Evolutionary conservation across 768 basidiomycete genomes (phyloP).

Genomic region (Pholiota microspora): DNA sequence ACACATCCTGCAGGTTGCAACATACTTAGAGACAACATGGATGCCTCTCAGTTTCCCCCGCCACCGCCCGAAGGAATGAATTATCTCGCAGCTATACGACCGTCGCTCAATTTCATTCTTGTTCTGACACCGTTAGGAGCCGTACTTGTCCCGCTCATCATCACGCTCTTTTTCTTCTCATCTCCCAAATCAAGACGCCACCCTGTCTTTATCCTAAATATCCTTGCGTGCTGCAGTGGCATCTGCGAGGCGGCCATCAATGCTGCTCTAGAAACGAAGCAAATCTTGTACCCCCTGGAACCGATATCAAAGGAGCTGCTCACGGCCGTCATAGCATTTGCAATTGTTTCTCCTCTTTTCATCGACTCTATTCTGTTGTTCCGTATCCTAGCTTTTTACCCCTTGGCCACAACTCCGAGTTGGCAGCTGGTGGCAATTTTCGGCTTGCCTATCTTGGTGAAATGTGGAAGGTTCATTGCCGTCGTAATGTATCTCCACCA

Average conservation of each 20-base stretch:
- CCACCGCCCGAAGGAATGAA: slow-evolving; percentile 26
- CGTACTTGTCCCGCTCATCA: slow-evolving; percentile 29
- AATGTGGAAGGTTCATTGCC: slow-evolving; percentile 26
- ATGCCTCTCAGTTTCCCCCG: slow-evolving; percentile 6
- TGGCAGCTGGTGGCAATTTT: slow-evolving; percentile 20
- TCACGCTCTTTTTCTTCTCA: slow-evolving; percentile 31
- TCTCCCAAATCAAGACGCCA: slow-evolving; percentile 23
- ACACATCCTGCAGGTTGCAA: too few relatives aligned
- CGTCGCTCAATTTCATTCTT: slow-evolving; percentile 23
- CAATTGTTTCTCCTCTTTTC: slow-evolving; percentile 29
- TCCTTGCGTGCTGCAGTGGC: slow-evolving; percentile 25
- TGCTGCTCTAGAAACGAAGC: slow-evolving; percentile 16
- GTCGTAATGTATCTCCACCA: slow-evolving; percentile 18
- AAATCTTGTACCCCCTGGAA: slow-evolving; percentile 17
- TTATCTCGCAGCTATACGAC: slow-evolving; percentile 25
- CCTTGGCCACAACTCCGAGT: slow-evolving; percentile 17
- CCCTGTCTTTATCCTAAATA: slow-evolving; percentile 31
- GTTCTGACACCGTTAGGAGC: slow-evolving; percentile 27
- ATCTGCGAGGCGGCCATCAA: slow-evolving; percentile 23
- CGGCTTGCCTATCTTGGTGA: slow-evolving; percentile 25
- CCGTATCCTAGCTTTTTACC: slow-evolving; percentile 34
- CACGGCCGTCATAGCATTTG: slow-evolving; percentile 21
- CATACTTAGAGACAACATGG: too few relatives aligned
- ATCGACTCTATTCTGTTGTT: slow-evolving; percentile 38
- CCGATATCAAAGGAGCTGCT: slow-evolving; percentile 15